phyloP scores from a whole-genome alignment of 1,284 basidiomycete species.

The Tilletia caries region DNA sequence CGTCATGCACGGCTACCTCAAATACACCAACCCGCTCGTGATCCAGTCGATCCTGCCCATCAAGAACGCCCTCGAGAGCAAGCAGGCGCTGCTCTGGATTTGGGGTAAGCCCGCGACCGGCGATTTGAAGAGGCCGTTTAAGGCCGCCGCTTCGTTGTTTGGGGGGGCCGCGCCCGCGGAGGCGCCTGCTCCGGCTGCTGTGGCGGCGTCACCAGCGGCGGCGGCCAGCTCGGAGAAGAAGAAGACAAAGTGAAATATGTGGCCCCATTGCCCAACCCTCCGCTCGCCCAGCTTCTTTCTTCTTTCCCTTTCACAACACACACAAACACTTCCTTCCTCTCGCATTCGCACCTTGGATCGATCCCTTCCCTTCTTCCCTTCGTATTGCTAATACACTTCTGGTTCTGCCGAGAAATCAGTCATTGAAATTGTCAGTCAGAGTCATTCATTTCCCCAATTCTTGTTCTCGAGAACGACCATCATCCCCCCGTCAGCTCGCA shows the following conservation, averaged over 20 bases:
- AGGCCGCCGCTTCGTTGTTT: conserved; percentile 69
- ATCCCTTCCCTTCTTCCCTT: background rate
- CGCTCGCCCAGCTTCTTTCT: no score
- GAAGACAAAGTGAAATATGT: background rate
- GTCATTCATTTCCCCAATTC: background rate
- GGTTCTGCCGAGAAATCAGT: no score
- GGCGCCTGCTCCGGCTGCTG: background rate
- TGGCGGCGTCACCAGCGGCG: background rate
- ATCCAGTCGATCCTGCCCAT: conserved; percentile 52
- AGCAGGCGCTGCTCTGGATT: conserved; percentile 52
- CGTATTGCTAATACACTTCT: background rate
- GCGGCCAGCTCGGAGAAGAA: conserved; percentile 10
- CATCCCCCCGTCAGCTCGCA: background rate
- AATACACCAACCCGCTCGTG: conserved; percentile 53
- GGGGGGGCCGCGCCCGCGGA: conserved; percentile 51
- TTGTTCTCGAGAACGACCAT: background rate
- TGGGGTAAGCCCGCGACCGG: conserved; percentile 64
- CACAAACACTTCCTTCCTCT: no score
- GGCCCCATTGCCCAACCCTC: no score
- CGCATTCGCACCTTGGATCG: background rate
- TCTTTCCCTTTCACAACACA: no score
- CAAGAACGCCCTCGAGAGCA: conserved; percentile 52
- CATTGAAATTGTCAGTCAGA: no score
- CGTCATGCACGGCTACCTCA: conserved; percentile 52
- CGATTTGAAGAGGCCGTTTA: conserved; percentile 88